Base-by-base conservation (phyloP, 2,329 filamentous ascomycete genomes). In the Pyrenophora seminiperda region DNA sequence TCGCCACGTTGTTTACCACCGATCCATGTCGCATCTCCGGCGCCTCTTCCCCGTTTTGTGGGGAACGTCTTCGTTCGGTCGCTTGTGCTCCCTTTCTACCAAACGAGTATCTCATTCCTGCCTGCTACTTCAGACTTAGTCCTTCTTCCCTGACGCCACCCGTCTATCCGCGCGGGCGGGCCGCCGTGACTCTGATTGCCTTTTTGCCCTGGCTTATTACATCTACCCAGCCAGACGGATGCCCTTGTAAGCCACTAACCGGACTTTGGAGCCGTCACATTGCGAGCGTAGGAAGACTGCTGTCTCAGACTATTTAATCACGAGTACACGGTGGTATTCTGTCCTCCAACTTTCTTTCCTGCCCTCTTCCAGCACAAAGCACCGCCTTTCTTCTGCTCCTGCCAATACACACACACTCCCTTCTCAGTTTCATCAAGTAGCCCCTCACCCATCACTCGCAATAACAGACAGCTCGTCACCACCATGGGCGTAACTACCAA, bases 111-210 rank as follows among this genome's bases (percentile, higher is more conserved):
- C 41, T 55, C 62, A 66, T 66, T 68, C 62, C 63, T 63, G 56
- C 45, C 48, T 37, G 54, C 39, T 29, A 50, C 39, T 53, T 57
- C 47, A 61, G 54, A 63, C 51, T 54, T 59, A 54, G 53, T 40
- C 56, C 46, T 61, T 53, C 46, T 61, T 53, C 62, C 24, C 54
- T 56, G 50, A 62, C 56, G 50, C 53, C 58, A 63, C 56, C 67
- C 69, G 68, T 64, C 64, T 61, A 63, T 61, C 68, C 70, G 67
- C 51, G 48, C 68, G 67, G 65, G 53, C 68, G 67, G 67, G 53
- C 67, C 67, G 70, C 65, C 65, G 65, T 61, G 55, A 66, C 53
- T 53, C 47, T 67, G 61, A 62, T 68, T 68, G 66, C 41, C 53
- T 54, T 49, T 59, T 49, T n/a, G n/a, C 51, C 57, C 43, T 59